These are phyloP conservation scores for Articulospora tetracladia DNA, from an alignment of 495 filamentous ascomycete genomes.

Conservation along the genomic window DNA sequence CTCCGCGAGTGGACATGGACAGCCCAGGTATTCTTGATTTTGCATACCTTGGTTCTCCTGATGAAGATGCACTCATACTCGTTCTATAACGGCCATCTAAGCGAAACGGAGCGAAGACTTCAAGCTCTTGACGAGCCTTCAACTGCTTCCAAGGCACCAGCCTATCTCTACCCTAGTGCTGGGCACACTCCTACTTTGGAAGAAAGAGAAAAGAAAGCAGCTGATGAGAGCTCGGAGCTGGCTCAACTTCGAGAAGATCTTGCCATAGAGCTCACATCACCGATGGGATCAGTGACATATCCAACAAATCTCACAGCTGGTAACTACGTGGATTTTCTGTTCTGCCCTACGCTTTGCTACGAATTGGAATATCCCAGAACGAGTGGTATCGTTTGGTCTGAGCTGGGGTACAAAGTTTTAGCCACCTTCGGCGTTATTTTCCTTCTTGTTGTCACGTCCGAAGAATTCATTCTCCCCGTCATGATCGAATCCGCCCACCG, in stretches of 20 bases:
- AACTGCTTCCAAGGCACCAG: conserved; percentile 61
- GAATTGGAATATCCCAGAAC: conserved; percentile 94
- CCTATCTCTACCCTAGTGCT: conserved; percentile 72
- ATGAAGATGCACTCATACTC: conserved; percentile 99
- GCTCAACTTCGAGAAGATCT: conserved; percentile 76
- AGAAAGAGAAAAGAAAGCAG: conserved; percentile 26
- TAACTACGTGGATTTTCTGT: conserved; percentile 85
- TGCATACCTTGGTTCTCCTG: conserved; percentile 84
- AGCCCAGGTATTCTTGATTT: conserved; percentile 88
- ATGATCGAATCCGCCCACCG: conserved; percentile 69
- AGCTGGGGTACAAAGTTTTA: conserved; percentile 78
- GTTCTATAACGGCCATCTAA: conserved; percentile 96
- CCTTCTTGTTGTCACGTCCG: conserved; percentile 81
- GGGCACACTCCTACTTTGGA: conserved; percentile 35
- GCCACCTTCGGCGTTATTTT: conserved; percentile 97
- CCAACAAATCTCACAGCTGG: conserved; percentile 76
- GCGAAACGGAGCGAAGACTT: conserved; percentile 76
- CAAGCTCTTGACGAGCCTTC: conserved; percentile 73
- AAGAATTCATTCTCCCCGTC: conserved; percentile 94
- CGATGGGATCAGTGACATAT: conserved; percentile 85
- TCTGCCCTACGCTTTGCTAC: conserved; percentile 95
- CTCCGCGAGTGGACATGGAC: conserved; percentile 86
- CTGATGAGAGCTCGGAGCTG: conserved; percentile 46
- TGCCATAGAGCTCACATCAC: conserved; percentile 84
- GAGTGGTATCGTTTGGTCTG: conserved; percentile 66